A percentile compares a stretch with the other conserved stretches of the same genome.
Evolutionary conservation across 2,329 filamentous ascomycete species (phyloP).

Genomic region (Diaporthe sp.): DNA sequence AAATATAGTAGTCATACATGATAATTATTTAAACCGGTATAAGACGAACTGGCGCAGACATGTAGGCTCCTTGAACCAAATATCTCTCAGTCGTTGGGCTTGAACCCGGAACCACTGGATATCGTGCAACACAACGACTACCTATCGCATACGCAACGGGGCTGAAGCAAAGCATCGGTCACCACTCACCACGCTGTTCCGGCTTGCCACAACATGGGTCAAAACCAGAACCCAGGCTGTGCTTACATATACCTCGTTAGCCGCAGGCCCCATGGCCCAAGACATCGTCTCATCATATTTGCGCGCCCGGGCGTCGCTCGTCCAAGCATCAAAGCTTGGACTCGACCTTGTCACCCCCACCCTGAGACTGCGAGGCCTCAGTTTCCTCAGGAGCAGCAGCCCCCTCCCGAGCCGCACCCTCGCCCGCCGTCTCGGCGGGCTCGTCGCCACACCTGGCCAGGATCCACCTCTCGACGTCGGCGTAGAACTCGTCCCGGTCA

Average conservation of each 20-base stretch:
- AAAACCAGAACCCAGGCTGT: not conserved
- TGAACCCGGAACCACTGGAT: too few relatives aligned
- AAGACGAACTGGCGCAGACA: not conserved
- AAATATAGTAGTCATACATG: not conserved
- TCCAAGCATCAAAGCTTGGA: slow-evolving; percentile 52
- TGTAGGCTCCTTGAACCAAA: not conserved
- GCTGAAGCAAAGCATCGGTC: not conserved
- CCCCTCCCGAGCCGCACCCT: not conserved
- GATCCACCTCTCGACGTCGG: slow-evolving; percentile 77
- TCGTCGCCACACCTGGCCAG: slow-evolving; percentile 56
- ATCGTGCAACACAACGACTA: too few relatives aligned
- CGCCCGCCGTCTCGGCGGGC: slow-evolving; percentile 45
- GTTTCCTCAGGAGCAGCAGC: not conserved
- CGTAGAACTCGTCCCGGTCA: slow-evolving; percentile 66
- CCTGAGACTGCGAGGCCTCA: not conserved
- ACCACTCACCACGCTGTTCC: not conserved
- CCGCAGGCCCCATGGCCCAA: too few relatives aligned
- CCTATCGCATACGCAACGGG: not conserved
- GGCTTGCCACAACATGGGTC: not conserved
- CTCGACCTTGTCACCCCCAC: slow-evolving; percentile 29
- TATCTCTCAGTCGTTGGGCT: not conserved
- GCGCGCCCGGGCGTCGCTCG: too few relatives aligned
- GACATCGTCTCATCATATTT: not conserved
- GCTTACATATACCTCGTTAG: too few relatives aligned
- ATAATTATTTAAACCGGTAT: not conserved